Percentiles rank a stretch among this genome's conserved stretches.
These are phyloP conservation scores for Abrus precatorius DNA, from an alignment of 306 rosid genomes.

Conservation along the genomic window DNA sequence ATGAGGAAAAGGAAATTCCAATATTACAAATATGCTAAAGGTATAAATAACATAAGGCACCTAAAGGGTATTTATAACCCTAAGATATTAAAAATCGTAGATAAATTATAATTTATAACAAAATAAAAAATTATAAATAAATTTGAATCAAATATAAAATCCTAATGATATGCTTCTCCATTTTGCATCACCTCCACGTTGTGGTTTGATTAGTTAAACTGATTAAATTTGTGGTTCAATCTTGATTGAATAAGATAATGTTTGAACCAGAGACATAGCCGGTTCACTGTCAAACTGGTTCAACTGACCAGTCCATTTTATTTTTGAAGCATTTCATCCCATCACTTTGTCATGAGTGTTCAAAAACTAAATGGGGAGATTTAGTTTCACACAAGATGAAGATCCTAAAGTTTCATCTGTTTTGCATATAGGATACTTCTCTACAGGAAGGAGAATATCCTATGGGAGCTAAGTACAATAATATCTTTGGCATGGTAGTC, in stretches of 20 bases:
- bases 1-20: not conserved
- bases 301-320: too few relatives aligned
- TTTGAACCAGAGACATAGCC: not conserved
- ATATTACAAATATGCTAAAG: not conserved
- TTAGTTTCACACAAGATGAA: slow-evolving; percentile 17
- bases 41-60: not conserved
- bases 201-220: slow-evolving; percentile 3
- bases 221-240: not conserved
- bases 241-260: not conserved
- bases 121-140: not conserved
- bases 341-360: not conserved
- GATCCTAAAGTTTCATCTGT: not conserved
- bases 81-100: not conserved
- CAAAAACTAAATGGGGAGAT: not conserved
- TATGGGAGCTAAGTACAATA: slow-evolving; percentile 5
- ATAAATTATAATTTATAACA: not conserved
- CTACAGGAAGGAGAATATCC: slow-evolving; percentile 10
- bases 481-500: not conserved
- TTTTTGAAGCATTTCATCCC: too few relatives aligned
- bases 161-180: not conserved
- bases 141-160: not conserved
- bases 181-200: not conserved
- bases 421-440: slow-evolving; percentile 9
- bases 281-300: not conserved
- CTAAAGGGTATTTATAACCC: not conserved